These are phyloP conservation scores for Apiospora marii DNA, from an alignment of 2,329 filamentous ascomycete genomes.

Conservation along the genomic window DNA sequence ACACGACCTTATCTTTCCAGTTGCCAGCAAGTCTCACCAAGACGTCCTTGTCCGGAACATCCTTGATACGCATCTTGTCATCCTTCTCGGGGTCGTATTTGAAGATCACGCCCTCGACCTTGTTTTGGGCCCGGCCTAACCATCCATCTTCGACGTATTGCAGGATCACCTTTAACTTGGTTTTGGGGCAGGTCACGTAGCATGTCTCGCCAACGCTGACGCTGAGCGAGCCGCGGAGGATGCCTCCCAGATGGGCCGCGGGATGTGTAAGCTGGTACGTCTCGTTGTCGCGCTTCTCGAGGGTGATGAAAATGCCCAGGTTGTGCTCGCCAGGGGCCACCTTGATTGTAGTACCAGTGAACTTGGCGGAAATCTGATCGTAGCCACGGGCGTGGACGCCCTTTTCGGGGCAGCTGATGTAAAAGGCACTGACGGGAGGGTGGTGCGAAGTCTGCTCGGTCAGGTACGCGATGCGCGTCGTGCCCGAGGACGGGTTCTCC, in stretches of 20 bases:
- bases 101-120: slow-evolving; percentile 90
- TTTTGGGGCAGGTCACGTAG: slow-evolving; percentile 89
- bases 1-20: slow-evolving; percentile 79
- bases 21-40: slow-evolving; percentile 83
- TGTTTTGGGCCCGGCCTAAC: slow-evolving; percentile 90
- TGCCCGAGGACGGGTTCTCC: slow-evolving; percentile 52
- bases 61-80: slow-evolving; percentile 78
- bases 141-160: slow-evolving; percentile 95
- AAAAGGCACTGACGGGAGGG: slow-evolving; percentile 95
- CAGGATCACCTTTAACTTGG: slow-evolving; percentile 88
- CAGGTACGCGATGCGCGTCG: slow-evolving; percentile 86
- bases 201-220: slow-evolving; percentile 91
- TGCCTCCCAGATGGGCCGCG: slow-evolving; percentile 87
- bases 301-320: slow-evolving; percentile 90
- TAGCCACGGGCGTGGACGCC: slow-evolving; percentile 89
- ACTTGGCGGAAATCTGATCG: slow-evolving; percentile 96
- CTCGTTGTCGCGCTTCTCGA: slow-evolving; percentile 82
- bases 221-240: slow-evolving; percentile 86
- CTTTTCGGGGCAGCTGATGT: slow-evolving; percentile 89
- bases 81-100: slow-evolving; percentile 89
- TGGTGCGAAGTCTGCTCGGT: slow-evolving; percentile 99
- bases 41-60: slow-evolving; percentile 85
- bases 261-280: slow-evolving; percentile 96
- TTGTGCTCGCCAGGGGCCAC: slow-evolving; percentile 94
- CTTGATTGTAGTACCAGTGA: slow-evolving; percentile 93